Conservation (phyloP, 768 basidiomycete genomes). For the Pisolithus sp. region DNA sequence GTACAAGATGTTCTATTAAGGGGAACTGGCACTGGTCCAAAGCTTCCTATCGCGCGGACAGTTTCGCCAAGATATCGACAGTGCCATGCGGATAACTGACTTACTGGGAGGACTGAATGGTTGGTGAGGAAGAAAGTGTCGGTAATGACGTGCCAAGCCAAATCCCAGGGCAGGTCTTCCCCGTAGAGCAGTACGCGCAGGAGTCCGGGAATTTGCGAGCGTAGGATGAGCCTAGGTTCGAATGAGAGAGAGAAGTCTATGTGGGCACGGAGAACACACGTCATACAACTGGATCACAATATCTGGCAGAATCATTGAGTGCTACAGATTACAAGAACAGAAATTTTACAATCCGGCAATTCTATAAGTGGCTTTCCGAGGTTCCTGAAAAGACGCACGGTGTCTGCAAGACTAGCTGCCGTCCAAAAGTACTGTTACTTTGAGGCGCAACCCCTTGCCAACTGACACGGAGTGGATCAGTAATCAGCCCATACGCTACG, state of each 20-base stretch:
- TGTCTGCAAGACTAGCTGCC: slow-evolving; percentile 81
- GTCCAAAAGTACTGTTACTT: slow-evolving; percentile 99
- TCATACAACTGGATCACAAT: slow-evolving; percentile 96
- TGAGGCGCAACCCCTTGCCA: slow-evolving; percentile 83
- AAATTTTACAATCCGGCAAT: slow-evolving; percentile 69
- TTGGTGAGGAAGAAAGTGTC: slow-evolving; percentile 96
- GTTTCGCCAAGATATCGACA: slow-evolving; percentile 13
- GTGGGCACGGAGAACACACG: slow-evolving; percentile 33
- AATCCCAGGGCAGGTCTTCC: slow-evolving; percentile 77
- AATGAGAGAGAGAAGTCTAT: slow-evolving; percentile 1
- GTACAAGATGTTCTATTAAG: slow-evolving; percentile 77
- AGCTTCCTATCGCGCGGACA: slow-evolving; percentile 48
- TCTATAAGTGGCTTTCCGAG: slow-evolving; percentile 71
- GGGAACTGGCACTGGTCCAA: slow-evolving; percentile 91
- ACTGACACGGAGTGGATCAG: slow-evolving; percentile 34
- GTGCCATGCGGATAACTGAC: slow-evolving; percentile 19
- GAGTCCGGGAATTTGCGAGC: slow-evolving; percentile 89
- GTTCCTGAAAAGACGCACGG: slow-evolving; percentile 90
- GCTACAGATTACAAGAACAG: not conserved
- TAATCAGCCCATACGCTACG: not conserved
- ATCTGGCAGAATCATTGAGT: slow-evolving; percentile 33
- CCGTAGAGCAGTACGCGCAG: slow-evolving; percentile 92
- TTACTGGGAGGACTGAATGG: slow-evolving; percentile 84
- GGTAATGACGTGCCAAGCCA: slow-evolving; percentile 84
- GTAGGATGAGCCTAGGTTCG: slow-evolving; percentile 80